These are phyloP conservation scores for Hypoxylon sp. DNA, from an alignment of 2,329 filamentous ascomycete genomes.

Conservation along the genomic window DNA sequence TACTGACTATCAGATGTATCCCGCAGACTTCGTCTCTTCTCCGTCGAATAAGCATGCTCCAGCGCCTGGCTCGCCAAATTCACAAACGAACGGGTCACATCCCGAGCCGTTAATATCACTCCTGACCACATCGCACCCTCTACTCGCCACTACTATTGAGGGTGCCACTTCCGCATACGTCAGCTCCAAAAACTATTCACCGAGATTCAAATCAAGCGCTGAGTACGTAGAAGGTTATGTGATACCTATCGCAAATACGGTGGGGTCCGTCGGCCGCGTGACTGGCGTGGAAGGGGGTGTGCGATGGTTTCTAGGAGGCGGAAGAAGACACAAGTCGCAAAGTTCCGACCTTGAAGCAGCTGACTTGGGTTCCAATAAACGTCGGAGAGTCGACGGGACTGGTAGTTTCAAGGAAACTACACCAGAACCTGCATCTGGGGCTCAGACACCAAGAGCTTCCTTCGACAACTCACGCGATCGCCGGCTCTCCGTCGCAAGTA, in stretches of 20 bases:
- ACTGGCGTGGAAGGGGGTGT: slow-evolving; percentile 92
- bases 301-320: slow-evolving; percentile 82
- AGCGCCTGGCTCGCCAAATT: slow-evolving; percentile 59
- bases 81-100: slow-evolving; percentile 62
- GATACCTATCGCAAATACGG: slow-evolving; percentile 87
- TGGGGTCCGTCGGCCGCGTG: slow-evolving; percentile 84
- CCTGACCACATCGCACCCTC: slow-evolving; percentile 88
- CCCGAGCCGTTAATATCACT: slow-evolving; percentile 88
- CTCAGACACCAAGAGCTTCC: slow-evolving; percentile 55
- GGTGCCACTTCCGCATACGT: slow-evolving; percentile 89
- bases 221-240: slow-evolving; percentile 93
- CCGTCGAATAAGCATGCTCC: slow-evolving; percentile 65
- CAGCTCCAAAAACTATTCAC: slow-evolving; percentile 90
- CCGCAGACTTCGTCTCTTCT: slow-evolving; percentile 76
- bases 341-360: slow-evolving; percentile 64
- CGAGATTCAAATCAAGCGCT: slow-evolving; percentile 88
- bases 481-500: slow-evolving; percentile 75
- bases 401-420: slow-evolving; percentile 53
- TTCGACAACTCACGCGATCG: slow-evolving; percentile 59
- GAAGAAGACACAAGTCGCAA: slow-evolving; percentile 66
- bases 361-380: slow-evolving; percentile 67
- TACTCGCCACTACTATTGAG: slow-evolving; percentile 87
- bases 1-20: slow-evolving; percentile 31
- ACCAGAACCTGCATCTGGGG: slow-evolving; percentile 49
- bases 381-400: slow-evolving; percentile 67